Evolutionary conservation across 2,329 filamentous ascomycete genomes (phyloP).

Genomic region (Phoma sp.): DNA sequence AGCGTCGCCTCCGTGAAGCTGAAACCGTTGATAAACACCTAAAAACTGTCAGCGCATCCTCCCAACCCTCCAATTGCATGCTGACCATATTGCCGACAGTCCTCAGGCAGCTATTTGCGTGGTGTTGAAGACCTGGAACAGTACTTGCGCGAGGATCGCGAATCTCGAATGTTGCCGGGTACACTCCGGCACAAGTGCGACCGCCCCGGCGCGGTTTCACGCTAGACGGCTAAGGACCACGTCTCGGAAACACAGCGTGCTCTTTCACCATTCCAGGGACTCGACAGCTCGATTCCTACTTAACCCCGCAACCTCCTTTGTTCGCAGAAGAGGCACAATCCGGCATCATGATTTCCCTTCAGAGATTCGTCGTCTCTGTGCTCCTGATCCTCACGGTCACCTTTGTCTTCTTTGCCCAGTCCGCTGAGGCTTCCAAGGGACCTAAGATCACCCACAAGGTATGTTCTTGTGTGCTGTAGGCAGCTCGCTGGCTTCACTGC

Average conservation of each 20-base stretch:
- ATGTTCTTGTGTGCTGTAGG: constrained; percentile 18
- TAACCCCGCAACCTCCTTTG: constrained; percentile 32
- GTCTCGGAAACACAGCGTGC: constrained; percentile 38
- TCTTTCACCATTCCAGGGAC: constrained; percentile 23
- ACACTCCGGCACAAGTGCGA: constrained; percentile 21
- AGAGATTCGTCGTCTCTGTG: constrained; percentile 73
- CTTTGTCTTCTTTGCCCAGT: constrained; percentile 47
- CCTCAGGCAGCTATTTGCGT: constrained; percentile 22
- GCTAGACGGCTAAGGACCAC: constrained; percentile 35
- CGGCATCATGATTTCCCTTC: constrained; percentile 75
- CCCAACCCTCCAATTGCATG: constrained; percentile 2
- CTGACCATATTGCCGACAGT: constrained; percentile 37
- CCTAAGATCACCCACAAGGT: constrained; percentile 96
- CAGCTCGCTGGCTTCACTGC: not conserved
- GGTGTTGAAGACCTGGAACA: constrained; percentile 27
- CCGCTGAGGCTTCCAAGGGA: constrained; percentile 63
- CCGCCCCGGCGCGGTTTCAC: constrained; percentile 23
- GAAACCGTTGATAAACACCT: constrained; percentile 87
- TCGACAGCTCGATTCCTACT: constrained; percentile 25
- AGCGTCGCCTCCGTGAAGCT: constrained; percentile 85
- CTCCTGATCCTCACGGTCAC: constrained; percentile 77
- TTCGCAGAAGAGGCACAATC: constrained; percentile 25
- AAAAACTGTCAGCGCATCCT: constrained; percentile 21
- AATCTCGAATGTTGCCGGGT: constrained; percentile 21
- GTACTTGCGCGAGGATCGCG: constrained; percentile 22